phyloP scores from a whole-genome alignment of 371 early-diverging fungal genomes.

The Mucor sp. region DNA sequence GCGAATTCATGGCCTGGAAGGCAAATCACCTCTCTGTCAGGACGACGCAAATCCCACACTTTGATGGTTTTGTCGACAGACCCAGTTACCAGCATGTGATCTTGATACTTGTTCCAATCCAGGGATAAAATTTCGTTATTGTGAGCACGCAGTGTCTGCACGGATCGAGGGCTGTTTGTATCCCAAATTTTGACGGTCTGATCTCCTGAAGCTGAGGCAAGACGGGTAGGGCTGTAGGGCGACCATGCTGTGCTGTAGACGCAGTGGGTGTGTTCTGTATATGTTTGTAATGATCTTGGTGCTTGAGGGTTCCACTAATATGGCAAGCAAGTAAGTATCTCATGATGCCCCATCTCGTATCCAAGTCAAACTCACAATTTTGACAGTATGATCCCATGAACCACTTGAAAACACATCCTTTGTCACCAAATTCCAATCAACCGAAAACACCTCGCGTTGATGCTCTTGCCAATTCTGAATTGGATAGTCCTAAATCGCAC shows the following conservation, averaged over 20 bases:
- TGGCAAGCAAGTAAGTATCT: not conserved
- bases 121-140: constrained; percentile 82
- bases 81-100: constrained; percentile 78
- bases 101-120: constrained; percentile 96
- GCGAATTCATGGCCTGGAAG: constrained; percentile 90
- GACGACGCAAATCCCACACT: constrained; percentile 88
- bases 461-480: constrained; percentile 94
- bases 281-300: constrained; percentile 82
- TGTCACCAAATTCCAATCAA: constrained; percentile 89
- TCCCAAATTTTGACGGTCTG: constrained; percentile 92
- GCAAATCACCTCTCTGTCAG: constrained; percentile 67
- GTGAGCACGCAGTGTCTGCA: constrained; percentile 85
- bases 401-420: constrained; percentile 88
- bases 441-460: constrained; percentile 87
- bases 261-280: constrained; percentile 83
- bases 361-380: constrained; percentile 66
- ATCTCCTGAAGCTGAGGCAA: constrained; percentile 91
- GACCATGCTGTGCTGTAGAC: constrained; percentile 90
- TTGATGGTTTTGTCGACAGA: constrained; percentile 87
- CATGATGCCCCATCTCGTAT: not conserved
- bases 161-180: constrained; percentile 64
- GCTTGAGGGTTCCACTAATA: constrained; percentile 84
- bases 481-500: constrained; percentile 73
- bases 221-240: constrained; percentile 74
- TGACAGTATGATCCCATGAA: constrained; percentile 94